Evolutionary conservation across 2,329 filamentous ascomycete species (phyloP).

Genomic region (Nigrospora osmanthi): DNA sequence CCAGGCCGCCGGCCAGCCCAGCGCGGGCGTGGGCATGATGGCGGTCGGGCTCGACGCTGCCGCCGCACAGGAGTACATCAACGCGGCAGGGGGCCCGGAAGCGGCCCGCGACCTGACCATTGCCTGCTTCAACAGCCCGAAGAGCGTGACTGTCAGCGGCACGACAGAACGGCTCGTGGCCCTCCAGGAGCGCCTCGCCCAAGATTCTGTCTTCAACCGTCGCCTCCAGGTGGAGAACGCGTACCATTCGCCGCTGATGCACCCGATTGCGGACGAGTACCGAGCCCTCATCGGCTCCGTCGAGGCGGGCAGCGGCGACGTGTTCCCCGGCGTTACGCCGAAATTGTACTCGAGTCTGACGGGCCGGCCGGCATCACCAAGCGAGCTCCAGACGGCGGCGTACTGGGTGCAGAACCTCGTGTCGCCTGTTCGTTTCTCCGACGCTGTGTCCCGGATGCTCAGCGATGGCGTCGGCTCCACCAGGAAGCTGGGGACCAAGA

Average conservation of each 20-base stretch:
- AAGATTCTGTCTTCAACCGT: conserved; percentile 8
- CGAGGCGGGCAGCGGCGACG: not conserved
- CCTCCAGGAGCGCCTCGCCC: conserved; percentile 6
- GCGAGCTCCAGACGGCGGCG: conserved; percentile 6
- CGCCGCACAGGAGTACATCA: conserved; percentile 6
- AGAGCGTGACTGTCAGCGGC: conserved; percentile 13
- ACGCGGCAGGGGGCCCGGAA: not conserved
- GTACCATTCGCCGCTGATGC: conserved; percentile 25
- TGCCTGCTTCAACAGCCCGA: conserved; percentile 15
- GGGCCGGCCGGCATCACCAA: conserved; percentile 6
- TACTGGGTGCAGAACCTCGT: conserved; percentile 17
- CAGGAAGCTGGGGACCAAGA: conserved; percentile 2
- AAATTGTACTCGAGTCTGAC: conserved; percentile 14
- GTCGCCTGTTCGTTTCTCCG: conserved; percentile 12
- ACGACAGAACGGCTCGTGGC: conserved; percentile 8
- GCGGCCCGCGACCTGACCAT: conserved; percentile 4
- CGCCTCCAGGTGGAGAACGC: conserved; percentile 8
- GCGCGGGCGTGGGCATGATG: conserved; percentile 13
- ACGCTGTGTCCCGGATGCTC: conserved; percentile 10
- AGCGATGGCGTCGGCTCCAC: not conserved
- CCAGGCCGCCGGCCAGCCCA: conserved; percentile 9
- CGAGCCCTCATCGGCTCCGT: conserved; percentile 10
- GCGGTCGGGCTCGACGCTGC: conserved; percentile 7
- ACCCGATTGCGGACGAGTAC: conserved; percentile 14
- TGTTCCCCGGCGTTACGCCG: not conserved